Conservation (phyloP, 2,329 filamentous ascomycete species). For the Neurospora sp. region DNA sequence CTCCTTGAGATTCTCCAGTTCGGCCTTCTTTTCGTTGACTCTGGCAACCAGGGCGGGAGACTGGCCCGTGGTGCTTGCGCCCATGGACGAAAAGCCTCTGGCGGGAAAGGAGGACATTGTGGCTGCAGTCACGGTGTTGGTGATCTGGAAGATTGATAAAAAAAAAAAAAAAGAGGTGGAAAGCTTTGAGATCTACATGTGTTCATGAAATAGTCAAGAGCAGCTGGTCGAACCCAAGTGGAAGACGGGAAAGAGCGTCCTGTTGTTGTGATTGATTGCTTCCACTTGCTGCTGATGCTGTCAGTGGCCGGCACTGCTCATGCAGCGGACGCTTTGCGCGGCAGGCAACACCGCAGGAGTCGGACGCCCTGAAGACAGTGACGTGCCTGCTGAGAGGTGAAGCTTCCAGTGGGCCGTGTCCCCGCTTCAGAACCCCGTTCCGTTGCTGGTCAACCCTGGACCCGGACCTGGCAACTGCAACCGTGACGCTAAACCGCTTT, state of each 20-base stretch:
- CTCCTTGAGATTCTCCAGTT: conserved; percentile 69
- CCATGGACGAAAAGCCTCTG: conserved; percentile 46
- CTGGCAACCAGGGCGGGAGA: conserved; percentile 62
- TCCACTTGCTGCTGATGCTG: not conserved
- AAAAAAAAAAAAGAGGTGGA: not conserved
- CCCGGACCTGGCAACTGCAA: not conserved
- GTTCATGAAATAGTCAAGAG: not conserved
- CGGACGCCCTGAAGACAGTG: not conserved
- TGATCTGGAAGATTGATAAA: not conserved
- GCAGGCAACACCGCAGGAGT: not conserved
- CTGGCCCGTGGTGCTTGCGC: conserved; percentile 43
- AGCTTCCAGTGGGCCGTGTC: not conserved
- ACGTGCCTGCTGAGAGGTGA: not conserved
- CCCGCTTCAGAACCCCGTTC: conserved; percentile 4
- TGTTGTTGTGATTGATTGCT: not conserved
- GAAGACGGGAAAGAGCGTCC: conserved; percentile 1
- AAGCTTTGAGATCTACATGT: not conserved
- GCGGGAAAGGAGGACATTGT: conserved; percentile 48
- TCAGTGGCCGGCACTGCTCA: not conserved
- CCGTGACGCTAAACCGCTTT: conserved; percentile 12
- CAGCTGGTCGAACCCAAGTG: not conserved
- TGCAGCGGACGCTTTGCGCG: not conserved
- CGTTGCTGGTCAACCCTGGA: conserved; percentile 11
- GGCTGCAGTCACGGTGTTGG: not conserved
- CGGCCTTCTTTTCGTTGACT: conserved; percentile 77